A percentile compares a stretch with the other conserved stretches of the same genome.
These are phyloP conservation scores for Pseudocercospora eumusae DNA, from an alignment of 2,329 filamentous ascomycete species.

Conservation along the genomic window DNA sequence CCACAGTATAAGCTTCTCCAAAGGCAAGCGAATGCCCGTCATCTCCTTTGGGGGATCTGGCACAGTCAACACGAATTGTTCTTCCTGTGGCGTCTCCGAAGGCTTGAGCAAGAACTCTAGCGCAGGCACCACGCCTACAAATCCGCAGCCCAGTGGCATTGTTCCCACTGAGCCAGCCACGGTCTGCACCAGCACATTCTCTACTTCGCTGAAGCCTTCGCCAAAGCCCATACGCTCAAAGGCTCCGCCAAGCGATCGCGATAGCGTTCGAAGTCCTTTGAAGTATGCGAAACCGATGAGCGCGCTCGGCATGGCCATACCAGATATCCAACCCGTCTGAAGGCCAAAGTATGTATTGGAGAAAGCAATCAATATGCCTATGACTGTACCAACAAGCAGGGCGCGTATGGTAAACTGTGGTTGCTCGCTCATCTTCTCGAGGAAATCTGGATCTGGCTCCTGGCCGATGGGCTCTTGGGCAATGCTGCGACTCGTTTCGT, in stretches of 20 bases:
- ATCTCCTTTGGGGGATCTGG: conserved; percentile 19
- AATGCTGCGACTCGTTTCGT: conserved; percentile 29
- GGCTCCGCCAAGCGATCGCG: conserved; percentile 56
- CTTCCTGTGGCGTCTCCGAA: conserved; percentile 59
- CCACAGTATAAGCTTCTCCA: conserved; percentile 84
- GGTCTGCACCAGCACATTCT: conserved; percentile 95
- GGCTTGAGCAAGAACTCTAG: conserved; percentile 79
- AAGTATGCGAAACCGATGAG: conserved; percentile 95
- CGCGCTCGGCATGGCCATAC: conserved; percentile 96
- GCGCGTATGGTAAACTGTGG: conserved; percentile 78
- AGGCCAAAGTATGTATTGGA: conserved; percentile 99
- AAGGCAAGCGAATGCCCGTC: conserved; percentile 44
- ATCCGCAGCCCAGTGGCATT: conserved; percentile 93
- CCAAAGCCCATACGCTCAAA: conserved; percentile 33
- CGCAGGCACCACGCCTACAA: conserved; percentile 91
- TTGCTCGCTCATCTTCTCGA: conserved; percentile 37
- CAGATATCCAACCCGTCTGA: conserved; percentile 79
- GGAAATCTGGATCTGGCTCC: conserved; percentile 35
- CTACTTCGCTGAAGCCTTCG: conserved; percentile 81
- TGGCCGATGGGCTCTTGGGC: conserved; percentile 34
- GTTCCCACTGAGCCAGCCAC: conserved; percentile 94
- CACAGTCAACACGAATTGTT: conserved; percentile 25
- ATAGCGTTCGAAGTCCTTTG: conserved; percentile 69
- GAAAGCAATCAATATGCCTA: conserved; percentile 90
- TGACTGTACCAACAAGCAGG: conserved; percentile 73